A percentile compares a stretch with the other conserved stretches of the same genome.
Conservation (phyloP, 1,284 basidiomycete genomes). For the Pseudozyma tsukubaensis region DNA sequence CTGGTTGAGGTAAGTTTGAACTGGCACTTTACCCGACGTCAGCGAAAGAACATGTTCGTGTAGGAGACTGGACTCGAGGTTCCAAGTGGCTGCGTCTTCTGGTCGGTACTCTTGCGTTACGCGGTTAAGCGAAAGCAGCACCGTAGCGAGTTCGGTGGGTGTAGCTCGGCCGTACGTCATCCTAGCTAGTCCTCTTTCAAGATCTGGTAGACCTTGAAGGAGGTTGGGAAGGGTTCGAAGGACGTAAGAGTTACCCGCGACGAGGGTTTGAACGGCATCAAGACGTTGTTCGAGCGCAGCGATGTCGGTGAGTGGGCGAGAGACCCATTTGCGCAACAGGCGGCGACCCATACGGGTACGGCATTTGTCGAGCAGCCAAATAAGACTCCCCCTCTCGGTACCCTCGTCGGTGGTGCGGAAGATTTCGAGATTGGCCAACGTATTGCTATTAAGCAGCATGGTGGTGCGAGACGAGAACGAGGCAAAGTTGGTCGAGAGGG, state of each 20-base stretch:
- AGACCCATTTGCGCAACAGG: conserved; percentile 85
- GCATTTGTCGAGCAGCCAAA: conserved; percentile 85
- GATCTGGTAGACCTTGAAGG: conserved; percentile 77
- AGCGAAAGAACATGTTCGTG: conserved; percentile 70
- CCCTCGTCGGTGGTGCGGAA: conserved; percentile 74
- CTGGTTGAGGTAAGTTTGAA: conserved; percentile 71
- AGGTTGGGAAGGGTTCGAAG: conserved; percentile 76
- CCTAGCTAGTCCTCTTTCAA: conserved; percentile 86
- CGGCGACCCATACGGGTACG: conserved; percentile 89
- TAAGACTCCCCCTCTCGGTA: conserved; percentile 77
- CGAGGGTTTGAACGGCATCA: conserved; percentile 86
- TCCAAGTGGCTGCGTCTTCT: conserved; percentile 54
- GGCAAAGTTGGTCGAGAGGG: conserved; percentile 72
- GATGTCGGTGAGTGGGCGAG: conserved; percentile 82
- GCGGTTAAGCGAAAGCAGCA: conserved; percentile 82
- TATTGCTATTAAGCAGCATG: conserved; percentile 90
- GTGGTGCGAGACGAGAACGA: conserved; percentile 79
- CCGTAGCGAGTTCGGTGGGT: conserved; percentile 82
- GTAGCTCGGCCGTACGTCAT: conserved; percentile 88
- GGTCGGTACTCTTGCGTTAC: conserved; percentile 78
- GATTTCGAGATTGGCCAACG: conserved; percentile 79
- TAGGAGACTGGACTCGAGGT: conserved; percentile 80
- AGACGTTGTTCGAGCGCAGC: conserved; percentile 77
- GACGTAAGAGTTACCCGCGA: conserved; percentile 71
- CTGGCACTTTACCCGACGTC: conserved; percentile 75